Percentiles rank a stretch among this genome's conserved stretches.
Evolutionary conservation across 1,139 yeast species (phyloP).

Genomic region (Nakaseomyces glabratus): DNA sequence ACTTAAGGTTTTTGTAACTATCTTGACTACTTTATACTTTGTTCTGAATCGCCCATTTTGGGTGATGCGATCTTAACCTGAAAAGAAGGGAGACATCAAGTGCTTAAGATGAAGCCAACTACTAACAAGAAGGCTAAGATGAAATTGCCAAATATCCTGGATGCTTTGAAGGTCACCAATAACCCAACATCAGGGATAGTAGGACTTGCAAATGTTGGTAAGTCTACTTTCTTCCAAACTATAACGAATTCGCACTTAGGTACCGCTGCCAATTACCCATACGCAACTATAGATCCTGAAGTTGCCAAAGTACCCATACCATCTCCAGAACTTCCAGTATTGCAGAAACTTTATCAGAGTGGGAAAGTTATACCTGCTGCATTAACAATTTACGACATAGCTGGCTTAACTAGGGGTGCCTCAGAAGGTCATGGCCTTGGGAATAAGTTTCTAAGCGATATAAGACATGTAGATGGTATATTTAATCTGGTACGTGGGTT

Average conservation of each 20-base stretch:
- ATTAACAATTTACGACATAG: conserved; percentile 59
- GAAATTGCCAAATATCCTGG: too few species aligned
- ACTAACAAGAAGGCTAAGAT: too few species aligned
- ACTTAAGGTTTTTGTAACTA: too few species aligned
- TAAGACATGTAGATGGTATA: conserved; percentile 64
- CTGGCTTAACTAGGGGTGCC: conserved; percentile 68
- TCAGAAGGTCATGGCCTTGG: conserved; percentile 72
- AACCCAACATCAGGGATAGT: conserved; percentile 43
- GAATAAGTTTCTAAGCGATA: conserved; percentile 62
- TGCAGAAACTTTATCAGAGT: conserved; percentile 41
- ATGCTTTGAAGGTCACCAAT: conserved; percentile 19
- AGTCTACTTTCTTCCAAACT: conserved; percentile 58
- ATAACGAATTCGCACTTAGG: conserved; percentile 65
- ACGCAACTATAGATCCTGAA: conserved; percentile 70
- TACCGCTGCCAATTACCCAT: conserved; percentile 73
- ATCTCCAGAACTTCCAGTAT: conserved; percentile 40
- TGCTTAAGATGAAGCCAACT: too few species aligned
- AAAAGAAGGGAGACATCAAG: too few species aligned
- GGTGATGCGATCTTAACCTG: too few species aligned
- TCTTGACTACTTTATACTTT: too few species aligned
- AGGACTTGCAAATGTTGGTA: conserved; percentile 72
- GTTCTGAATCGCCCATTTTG: not conserved
- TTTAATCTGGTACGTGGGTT: conserved; percentile 66
- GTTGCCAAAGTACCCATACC: conserved; percentile 55
- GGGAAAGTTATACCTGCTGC: conserved; percentile 46